phyloP scores from a whole-genome alignment of 495 filamentous ascomycete genomes.

The Rostrohypoxylon terebratum region DNA sequence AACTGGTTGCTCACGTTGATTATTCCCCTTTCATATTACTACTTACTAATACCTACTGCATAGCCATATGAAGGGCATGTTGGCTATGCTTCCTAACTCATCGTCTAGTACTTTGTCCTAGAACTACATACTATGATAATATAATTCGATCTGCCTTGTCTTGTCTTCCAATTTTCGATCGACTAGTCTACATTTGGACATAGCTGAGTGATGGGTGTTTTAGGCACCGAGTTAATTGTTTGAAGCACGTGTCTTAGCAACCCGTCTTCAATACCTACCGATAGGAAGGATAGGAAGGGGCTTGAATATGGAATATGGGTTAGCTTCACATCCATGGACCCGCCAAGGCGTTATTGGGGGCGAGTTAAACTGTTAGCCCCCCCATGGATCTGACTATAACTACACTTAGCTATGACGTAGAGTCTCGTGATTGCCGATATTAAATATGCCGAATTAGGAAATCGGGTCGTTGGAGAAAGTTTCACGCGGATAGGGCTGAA shows the following conservation, averaged over 20 bases:
- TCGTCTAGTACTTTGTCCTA: conserved; percentile 25
- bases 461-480: neutral
- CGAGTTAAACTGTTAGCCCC: neutral
- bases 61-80: conserved; percentile 17
- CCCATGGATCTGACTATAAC: neutral
- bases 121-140: conserved; percentile 20
- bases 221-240: neutral
- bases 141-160: conserved; percentile 27
- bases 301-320: neutral
- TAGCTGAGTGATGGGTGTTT: neutral
- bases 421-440: neutral
- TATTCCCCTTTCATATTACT: conserved; percentile 7
- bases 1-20: conserved; percentile 20
- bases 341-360: neutral
- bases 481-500: conserved; percentile 7
- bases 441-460: neutral
- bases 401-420: neutral
- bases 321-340: neutral
- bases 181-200: neutral
- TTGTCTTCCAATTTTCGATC: neutral
- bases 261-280: neutral
- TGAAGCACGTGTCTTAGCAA: conserved; percentile 1
- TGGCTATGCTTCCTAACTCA: conserved; percentile 13
- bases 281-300: neutral
- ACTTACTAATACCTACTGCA: conserved; percentile 19